Percentiles rank a stretch among this genome's conserved stretches.
phyloP scores from a whole-genome alignment of 2,329 filamentous ascomycete genomes.

The Cladophialophora chaetospira region DNA sequence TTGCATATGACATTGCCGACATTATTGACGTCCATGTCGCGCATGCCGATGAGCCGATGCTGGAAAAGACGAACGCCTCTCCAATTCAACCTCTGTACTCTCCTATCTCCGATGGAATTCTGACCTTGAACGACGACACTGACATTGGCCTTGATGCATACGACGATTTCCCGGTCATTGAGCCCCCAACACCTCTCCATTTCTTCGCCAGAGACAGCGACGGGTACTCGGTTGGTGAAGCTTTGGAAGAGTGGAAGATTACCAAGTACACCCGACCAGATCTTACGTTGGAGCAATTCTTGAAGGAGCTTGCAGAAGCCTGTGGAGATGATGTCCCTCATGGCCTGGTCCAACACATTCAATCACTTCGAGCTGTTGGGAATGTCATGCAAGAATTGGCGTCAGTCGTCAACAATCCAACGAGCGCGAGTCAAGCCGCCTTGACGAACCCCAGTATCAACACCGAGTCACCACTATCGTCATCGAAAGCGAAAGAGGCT shows the following conservation, averaged over 20 bases:
- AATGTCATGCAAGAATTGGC: background rate
- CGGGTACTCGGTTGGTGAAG: background rate
- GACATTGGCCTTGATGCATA: background rate
- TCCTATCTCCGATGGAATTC: too few relatives aligned
- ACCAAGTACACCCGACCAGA: background rate
- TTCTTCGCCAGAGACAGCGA: background rate
- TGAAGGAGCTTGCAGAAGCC: background rate
- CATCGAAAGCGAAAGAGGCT: too few relatives aligned
- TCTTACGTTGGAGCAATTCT: background rate
- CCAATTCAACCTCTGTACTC: too few relatives aligned
- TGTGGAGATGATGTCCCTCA: background rate
- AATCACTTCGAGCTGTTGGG: background rate
- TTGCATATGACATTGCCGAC: too few relatives aligned
- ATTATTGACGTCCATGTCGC: too few relatives aligned
- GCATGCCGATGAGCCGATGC: too few relatives aligned
- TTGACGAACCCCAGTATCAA: too few relatives aligned
- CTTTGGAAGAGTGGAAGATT: background rate
- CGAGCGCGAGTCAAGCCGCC: too few relatives aligned
- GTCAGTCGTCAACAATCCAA: too few relatives aligned
- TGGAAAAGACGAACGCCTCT: too few relatives aligned
- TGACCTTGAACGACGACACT: too few relatives aligned
- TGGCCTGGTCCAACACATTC: background rate
- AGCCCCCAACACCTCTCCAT: background rate
- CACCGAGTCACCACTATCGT: too few relatives aligned
- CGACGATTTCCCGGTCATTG: background rate